Evolutionary conservation across 192 early-diverging fungal species (phyloP).

Genomic region (Podila epicladia): DNA sequence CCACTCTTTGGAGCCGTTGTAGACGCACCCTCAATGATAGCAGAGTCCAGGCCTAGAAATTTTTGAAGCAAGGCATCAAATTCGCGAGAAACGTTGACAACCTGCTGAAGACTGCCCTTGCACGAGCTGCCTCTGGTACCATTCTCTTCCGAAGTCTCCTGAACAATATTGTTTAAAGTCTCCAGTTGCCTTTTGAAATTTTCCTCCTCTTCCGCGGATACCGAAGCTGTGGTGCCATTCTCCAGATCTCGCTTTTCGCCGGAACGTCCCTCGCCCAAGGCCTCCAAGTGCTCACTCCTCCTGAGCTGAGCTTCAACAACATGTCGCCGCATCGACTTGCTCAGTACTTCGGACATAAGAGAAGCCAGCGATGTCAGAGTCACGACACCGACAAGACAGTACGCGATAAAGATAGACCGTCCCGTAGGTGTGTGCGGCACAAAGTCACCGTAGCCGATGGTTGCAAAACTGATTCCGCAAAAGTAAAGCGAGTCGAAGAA

Average conservation of each 20-base stretch:
- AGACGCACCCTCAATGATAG: neutral
- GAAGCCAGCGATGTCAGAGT: slow-evolving; percentile 40
- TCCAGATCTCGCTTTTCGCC: slow-evolving; percentile 4
- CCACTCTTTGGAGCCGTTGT: neutral
- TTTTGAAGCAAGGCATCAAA: slow-evolving; percentile 29
- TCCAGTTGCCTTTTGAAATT: neutral
- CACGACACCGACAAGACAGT: slow-evolving; percentile 29
- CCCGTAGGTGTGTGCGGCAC: slow-evolving; percentile 17
- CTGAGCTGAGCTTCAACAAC: slow-evolving; percentile 26
- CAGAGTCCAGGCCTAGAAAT: slow-evolving; percentile 10
- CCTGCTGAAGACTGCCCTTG: slow-evolving; percentile 19
- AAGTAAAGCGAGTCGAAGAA: slow-evolving; percentile 31
- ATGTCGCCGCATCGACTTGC: slow-evolving; percentile 26
- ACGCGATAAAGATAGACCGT: slow-evolving; percentile 16
- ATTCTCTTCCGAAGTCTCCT: neutral
- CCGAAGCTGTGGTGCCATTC: neutral
- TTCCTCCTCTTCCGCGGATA: neutral
- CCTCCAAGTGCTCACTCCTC: neutral
- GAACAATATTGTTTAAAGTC: neutral
- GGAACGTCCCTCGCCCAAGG: neutral
- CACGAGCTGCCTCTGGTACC: neutral
- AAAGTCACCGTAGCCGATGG: slow-evolving; percentile 36
- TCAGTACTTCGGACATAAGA: slow-evolving; percentile 25
- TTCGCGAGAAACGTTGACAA: slow-evolving; percentile 12
- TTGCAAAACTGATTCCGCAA: slow-evolving; percentile 20